Conservation (phyloP, 768 basidiomycete species). For the Suillus cothurnatus region DNA sequence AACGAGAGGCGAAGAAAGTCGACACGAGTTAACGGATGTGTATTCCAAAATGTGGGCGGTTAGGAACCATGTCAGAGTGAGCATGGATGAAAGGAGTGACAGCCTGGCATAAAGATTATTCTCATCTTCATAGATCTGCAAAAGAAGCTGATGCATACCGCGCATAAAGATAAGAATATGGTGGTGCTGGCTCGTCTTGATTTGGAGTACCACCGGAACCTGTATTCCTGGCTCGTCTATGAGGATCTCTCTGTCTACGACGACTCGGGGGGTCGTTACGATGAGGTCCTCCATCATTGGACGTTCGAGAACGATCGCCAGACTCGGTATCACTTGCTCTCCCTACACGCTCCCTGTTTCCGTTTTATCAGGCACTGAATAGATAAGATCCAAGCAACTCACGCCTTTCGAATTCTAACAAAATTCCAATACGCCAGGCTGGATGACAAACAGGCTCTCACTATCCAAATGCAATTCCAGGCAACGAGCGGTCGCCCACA, state of each 20-base stretch:
- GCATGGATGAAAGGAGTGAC: slow-evolving; percentile 63
- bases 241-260: slow-evolving; percentile 18
- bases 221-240: slow-evolving; percentile 21
- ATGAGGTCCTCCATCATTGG: slow-evolving; percentile 10
- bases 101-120: slow-evolving; percentile 40
- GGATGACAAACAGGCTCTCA: slow-evolving; percentile 51
- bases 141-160: slow-evolving; percentile 22
- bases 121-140: not conserved
- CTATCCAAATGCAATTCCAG: slow-evolving; percentile 69
- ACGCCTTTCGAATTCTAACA: slow-evolving; percentile 36
- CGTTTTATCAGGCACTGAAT: slow-evolving; percentile 13
- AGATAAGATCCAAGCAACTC: slow-evolving; percentile 13
- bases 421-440: slow-evolving; percentile 61
- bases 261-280: slow-evolving; percentile 15
- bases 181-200: slow-evolving; percentile 28
- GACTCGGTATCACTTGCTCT: slow-evolving; percentile 29
- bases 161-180: slow-evolving; percentile 29
- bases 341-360: slow-evolving; percentile 25
- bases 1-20: slow-evolving; percentile 72
- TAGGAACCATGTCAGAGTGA: slow-evolving; percentile 83
- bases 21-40: slow-evolving; percentile 73
- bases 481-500: slow-evolving; percentile 66
- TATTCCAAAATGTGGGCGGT: slow-evolving; percentile 81
- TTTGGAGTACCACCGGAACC: slow-evolving; percentile 14
- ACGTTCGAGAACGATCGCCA: slow-evolving; percentile 26